Percentiles rank a stretch among this genome's conserved stretches.
phyloP scores from a whole-genome alignment of 305 asterid genomes.

The Fraxinus baroniana region DNA sequence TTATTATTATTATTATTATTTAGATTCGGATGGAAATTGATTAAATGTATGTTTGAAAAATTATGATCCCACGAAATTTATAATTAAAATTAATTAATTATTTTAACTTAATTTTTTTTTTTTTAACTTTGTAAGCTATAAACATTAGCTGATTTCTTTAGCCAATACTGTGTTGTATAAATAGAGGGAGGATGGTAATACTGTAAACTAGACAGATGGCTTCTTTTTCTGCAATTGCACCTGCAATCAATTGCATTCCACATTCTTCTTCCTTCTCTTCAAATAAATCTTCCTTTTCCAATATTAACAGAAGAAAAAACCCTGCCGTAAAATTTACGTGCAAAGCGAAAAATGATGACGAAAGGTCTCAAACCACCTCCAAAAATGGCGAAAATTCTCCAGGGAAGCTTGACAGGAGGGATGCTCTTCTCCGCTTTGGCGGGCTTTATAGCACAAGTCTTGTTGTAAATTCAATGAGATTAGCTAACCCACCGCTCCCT shows the following conservation, averaged over 20 bases:
- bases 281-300: not conserved
- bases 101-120: no score
- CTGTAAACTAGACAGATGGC: not conserved
- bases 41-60: no score
- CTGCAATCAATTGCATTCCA: not conserved
- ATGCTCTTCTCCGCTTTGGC: not conserved
- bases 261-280: not conserved
- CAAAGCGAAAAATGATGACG: not conserved
- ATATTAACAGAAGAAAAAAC: not conserved
- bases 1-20: no score
- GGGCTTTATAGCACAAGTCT: not conserved
- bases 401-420: not conserved
- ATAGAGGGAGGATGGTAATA: not conserved
- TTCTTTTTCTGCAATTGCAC: not conserved
- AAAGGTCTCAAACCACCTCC: not conserved
- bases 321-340: not conserved
- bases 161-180: not conserved
- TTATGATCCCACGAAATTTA: no score
- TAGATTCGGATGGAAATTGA: no score
- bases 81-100: no score
- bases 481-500: not conserved
- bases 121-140: no score
- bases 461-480: not conserved
- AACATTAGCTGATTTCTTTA: no score
- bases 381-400: not conserved